Evolutionary conservation across 768 basidiomycete species (phyloP), one percentile per base, ranked within the genome.

Genomic region (Ramaria rubella): DNA sequence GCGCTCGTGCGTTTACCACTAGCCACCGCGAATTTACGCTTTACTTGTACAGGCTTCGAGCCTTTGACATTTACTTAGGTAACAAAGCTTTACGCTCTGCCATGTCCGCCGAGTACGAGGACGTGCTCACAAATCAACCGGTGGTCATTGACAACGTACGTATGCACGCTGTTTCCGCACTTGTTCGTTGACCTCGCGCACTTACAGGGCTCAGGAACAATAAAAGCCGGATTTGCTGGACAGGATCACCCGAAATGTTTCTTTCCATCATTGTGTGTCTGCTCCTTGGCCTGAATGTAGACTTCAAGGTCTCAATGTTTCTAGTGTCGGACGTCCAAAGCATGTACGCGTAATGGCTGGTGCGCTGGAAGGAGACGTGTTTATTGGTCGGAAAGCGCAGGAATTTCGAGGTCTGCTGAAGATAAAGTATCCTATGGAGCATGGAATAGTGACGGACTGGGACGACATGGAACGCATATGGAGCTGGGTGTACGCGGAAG

Each of bases 401-500:
- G 96, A 98, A 66, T 88, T 93, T 62, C 79, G 96, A 53, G 96
- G 96, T 9, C 76, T 99, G 62, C 77, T 99, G 63, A 95, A 95
- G 79, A 94, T 98, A 65, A 95, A 94, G 71, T 99, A 98, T 68
- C 96, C 96, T 26, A 97, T 99, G 86, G 92, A 95, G 69, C 96
- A 98, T 70, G 96, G 96, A 12, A 94, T 99, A 58, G 96, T 99
- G 8, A 95, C 90, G 34, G 92, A 99, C 75, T 99, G 96, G 95
- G 96, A 99, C 68, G 96, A 99, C 68, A 99, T 99, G 96, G 96
- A 99, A 70, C 84, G 90, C 59, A 97, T 99, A 79, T 99, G 96
- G 96, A 88, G 81, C 62, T 94, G 92, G 87, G 89, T 98, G 46
- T 99, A 97, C 68, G 86, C 90, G 21, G 94, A 98, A 68, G 95